Conservation (phyloP, 345 rosid species). For the Brassica rapa region DNA sequence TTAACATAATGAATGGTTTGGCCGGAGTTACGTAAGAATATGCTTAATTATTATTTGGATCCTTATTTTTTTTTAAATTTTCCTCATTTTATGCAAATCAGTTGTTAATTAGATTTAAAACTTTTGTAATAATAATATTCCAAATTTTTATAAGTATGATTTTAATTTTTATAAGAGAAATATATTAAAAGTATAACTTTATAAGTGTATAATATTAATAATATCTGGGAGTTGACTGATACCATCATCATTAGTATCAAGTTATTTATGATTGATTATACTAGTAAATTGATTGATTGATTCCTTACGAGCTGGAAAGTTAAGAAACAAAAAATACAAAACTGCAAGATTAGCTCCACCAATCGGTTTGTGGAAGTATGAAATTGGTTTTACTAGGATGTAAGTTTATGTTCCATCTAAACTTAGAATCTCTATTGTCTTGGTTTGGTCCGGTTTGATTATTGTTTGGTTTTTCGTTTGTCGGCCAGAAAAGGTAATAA, state of each 20-base stretch:
- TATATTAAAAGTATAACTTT: no score
- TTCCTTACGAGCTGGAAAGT: conserved; percentile 31
- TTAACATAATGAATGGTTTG: neutral
- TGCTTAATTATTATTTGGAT: neutral
- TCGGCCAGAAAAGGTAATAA: neutral
- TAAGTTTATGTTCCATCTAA: neutral
- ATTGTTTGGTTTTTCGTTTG: neutral
- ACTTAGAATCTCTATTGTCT: neutral
- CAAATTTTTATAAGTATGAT: no score
- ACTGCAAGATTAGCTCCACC: neutral
- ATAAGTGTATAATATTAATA: no score
- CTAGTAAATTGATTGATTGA: conserved; percentile 1
- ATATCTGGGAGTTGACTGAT: neutral
- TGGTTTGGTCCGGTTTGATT: conserved; percentile 1
- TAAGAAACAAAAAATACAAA: neutral
- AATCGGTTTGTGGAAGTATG: neutral
- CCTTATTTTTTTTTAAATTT: neutral
- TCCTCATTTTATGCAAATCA: neutral
- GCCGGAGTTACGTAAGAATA: neutral
- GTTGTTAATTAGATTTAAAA: neutral
- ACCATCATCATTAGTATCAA: no score
- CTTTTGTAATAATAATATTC: neutral
- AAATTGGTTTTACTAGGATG: neutral
- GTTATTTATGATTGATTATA: no score
- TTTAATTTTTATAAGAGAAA: no score